Conservation (phyloP, 768 basidiomycete genomes). For the Suillus americanus region DNA sequence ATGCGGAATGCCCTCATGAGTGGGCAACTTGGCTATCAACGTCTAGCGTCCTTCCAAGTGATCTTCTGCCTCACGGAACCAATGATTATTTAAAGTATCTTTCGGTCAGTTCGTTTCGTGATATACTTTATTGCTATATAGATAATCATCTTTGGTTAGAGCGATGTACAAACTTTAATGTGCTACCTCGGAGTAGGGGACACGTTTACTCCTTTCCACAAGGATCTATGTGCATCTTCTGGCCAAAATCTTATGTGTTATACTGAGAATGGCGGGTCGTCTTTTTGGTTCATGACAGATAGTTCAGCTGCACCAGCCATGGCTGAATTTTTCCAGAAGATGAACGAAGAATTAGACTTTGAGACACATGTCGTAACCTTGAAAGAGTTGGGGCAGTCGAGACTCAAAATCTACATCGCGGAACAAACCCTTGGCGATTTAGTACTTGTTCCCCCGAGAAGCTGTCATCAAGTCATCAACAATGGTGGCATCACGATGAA, state of each 20-base stretch:
- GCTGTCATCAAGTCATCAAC: conserved; percentile 85
- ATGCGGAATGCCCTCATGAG: conserved; percentile 61
- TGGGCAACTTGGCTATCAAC: conserved; percentile 66
- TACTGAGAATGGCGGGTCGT: conserved; percentile 67
- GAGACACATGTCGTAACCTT: conserved; percentile 67
- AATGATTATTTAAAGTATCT: conserved; percentile 61
- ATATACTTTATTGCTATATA: not conserved
- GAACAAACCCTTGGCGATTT: conserved; percentile 78
- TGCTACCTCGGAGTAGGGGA: conserved; percentile 82
- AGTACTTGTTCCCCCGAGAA: conserved; percentile 77
- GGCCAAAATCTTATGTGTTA: conserved; percentile 89
- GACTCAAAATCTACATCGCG: conserved; percentile 66
- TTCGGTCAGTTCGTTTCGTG: conserved; percentile 46
- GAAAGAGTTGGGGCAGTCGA: conserved; percentile 61
- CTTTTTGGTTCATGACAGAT: conserved; percentile 87
- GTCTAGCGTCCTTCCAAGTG: conserved; percentile 47
- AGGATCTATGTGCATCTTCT: conserved; percentile 80
- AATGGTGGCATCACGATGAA: conserved; percentile 80
- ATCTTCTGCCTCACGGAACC: conserved; percentile 49
- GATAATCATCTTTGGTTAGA: conserved; percentile 35
- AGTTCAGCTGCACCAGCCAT: conserved; percentile 54
- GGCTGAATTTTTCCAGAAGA: conserved; percentile 53
- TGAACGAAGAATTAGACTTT: conserved; percentile 57
- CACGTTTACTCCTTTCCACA: conserved; percentile 83
- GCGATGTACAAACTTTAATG: conserved; percentile 75